Evolutionary conservation across 2,329 filamentous ascomycete species (phyloP).

Genomic region (Colletotrichum godetiae): DNA sequence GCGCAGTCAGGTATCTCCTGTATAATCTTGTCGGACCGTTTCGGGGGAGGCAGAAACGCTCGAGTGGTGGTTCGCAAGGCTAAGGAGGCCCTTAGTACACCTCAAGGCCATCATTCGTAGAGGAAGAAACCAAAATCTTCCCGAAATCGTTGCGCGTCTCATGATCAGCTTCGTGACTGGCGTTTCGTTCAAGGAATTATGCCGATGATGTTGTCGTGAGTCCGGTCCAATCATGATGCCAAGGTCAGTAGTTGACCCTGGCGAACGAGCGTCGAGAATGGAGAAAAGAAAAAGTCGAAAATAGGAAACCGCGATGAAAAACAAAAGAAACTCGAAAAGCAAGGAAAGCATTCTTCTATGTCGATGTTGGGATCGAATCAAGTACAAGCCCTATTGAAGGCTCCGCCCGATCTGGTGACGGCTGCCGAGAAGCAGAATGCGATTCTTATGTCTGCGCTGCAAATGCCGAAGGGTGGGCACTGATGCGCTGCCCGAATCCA

Average conservation of each 20-base stretch:
- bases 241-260: background rate
- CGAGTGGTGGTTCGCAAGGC: background rate
- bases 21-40: background rate
- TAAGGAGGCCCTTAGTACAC: background rate
- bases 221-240: slow-evolving; percentile 27
- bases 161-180: slow-evolving; percentile 30
- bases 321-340: slow-evolving; percentile 18
- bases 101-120: slow-evolving; percentile 6
- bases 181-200: slow-evolving; percentile 21
- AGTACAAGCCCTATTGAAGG: slow-evolving; percentile 37
- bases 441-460: slow-evolving; percentile 33
- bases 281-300: slow-evolving; percentile 1
- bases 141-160: slow-evolving; percentile 25
- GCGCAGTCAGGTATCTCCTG: slow-evolving; percentile 15
- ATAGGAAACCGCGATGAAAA: background rate
- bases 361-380: slow-evolving; percentile 33
- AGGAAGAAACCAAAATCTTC: slow-evolving; percentile 5
- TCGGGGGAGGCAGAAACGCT: background rate
- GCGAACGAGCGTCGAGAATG: slow-evolving; percentile 27
- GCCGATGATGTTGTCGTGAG: slow-evolving; percentile 26
- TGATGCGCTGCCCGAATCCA: slow-evolving; percentile 30
- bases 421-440: slow-evolving; percentile 36
- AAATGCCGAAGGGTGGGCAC: slow-evolving; percentile 30
- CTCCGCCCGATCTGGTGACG: slow-evolving; percentile 34
- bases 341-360: slow-evolving; percentile 35